A percentile compares a stretch with the other conserved stretches of the same genome.
Evolutionary conservation across 495 filamentous ascomycete genomes (phyloP).

Genomic region (Xylaria venustula): DNA sequence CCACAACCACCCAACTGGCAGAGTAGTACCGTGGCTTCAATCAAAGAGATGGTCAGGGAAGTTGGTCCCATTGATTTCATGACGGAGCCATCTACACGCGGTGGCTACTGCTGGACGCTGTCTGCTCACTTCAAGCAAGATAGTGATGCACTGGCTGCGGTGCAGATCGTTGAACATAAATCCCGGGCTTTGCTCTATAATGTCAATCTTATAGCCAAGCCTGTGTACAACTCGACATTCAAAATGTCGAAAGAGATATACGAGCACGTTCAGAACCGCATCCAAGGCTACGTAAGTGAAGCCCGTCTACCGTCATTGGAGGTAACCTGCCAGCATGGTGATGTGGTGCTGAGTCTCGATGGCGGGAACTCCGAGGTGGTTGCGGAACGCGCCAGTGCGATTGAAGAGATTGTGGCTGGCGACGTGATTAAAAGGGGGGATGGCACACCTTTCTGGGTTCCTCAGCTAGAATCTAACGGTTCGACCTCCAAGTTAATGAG

Average conservation of each 20-base stretch:
- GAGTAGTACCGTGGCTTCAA: background rate
- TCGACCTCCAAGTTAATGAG: background rate
- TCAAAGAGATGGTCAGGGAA: background rate
- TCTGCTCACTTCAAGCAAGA: background rate
- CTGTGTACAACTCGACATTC: background rate
- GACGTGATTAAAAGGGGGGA: background rate
- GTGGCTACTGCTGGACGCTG: background rate
- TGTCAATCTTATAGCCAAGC: background rate
- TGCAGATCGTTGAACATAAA: background rate
- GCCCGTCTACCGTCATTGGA: background rate
- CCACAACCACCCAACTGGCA: background rate
- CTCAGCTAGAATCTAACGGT: background rate
- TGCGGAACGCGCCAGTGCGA: background rate
- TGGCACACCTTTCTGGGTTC: background rate
- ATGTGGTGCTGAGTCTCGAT: background rate
- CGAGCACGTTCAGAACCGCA: background rate
- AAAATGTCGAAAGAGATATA: conserved; percentile 1
- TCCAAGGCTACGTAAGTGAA: background rate
- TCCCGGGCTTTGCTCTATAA: background rate
- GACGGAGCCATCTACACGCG: background rate
- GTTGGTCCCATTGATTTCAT: background rate
- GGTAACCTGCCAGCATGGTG: background rate
- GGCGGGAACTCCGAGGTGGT: background rate
- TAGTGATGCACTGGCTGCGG: background rate
- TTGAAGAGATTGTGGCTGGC: conserved; percentile 1